Conservation (phyloP, 306 rosid genomes). For the Cotoneaster glaucophyllus region DNA sequence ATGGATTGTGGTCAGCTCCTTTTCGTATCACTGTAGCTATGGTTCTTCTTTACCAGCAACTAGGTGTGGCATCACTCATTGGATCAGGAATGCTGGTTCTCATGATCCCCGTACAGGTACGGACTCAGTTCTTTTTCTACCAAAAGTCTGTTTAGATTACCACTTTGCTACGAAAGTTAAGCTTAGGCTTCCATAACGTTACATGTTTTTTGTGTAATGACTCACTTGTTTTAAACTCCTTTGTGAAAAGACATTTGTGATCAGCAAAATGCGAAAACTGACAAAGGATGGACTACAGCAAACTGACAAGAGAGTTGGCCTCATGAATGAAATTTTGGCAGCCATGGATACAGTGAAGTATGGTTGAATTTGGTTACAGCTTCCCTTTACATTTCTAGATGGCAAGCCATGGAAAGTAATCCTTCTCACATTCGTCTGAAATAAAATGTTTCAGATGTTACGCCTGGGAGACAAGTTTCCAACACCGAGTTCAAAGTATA, state of each 20-base stretch:
- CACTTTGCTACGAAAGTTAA: not conserved
- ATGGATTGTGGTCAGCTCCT: conserved; percentile 86
- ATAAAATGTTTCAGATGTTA: conserved; percentile 59
- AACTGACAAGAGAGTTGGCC: conserved; percentile 89
- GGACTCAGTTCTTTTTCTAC: not conserved
- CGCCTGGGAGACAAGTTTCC: conserved; percentile 90
- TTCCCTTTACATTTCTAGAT: not conserved
- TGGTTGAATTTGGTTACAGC: conserved; percentile 8
- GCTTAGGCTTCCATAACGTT: not conserved
- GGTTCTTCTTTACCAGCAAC: conserved; percentile 86
- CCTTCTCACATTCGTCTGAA: conserved; percentile 24
- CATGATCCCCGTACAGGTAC: conserved; percentile 68
- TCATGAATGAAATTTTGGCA: conserved; percentile 70
- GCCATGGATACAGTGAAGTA: conserved; percentile 96
- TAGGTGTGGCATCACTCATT: conserved; percentile 79
- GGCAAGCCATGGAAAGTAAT: not conserved
- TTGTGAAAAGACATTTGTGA: conserved; percentile 43
- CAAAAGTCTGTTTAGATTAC: not conserved
- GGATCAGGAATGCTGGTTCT: conserved; percentile 64
- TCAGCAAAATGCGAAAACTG: conserved; percentile 67
- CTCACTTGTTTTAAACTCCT: not conserved
- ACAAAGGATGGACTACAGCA: conserved; percentile 64
- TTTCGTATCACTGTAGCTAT: conserved; percentile 62
- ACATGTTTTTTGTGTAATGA: not conserved
- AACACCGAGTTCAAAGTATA: conserved; percentile 55